Percentiles rank a stretch among this genome's conserved stretches.
phyloP scores from a whole-genome alignment of 2,329 filamentous ascomycete species.

The Trichoderma sp. region DNA sequence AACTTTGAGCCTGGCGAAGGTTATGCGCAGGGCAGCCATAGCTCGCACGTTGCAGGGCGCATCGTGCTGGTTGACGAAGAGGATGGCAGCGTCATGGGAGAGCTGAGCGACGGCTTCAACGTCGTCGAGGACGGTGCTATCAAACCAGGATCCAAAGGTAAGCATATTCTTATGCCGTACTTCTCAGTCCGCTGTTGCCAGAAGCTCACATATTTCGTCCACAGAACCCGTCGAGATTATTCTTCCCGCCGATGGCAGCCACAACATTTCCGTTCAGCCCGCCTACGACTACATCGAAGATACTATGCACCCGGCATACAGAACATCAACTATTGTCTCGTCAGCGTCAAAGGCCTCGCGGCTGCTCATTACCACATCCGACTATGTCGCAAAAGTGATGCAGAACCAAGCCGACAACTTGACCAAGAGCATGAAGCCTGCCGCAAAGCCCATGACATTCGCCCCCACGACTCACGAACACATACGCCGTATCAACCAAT shows the following conservation, averaged over 20 bases:
- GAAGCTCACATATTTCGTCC: not conserved
- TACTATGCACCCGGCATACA: conserved; percentile 87
- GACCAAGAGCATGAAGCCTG: conserved; percentile 75
- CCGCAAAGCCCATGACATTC: conserved; percentile 81
- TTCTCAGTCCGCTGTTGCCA: not conserved
- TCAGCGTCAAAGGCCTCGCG: conserved; percentile 86
- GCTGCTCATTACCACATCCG: conserved; percentile 84
- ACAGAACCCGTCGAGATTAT: conserved; percentile 75
- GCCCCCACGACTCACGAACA: conserved; percentile 78
- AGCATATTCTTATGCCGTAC: not conserved
- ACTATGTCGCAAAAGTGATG: conserved; percentile 74
- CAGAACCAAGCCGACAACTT: conserved; percentile 76
- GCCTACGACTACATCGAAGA: conserved; percentile 71
- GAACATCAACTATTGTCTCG: conserved; percentile 80
- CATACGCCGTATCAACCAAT: conserved; percentile 84
- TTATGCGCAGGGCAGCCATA: conserved; percentile 65
- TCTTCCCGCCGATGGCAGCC: conserved; percentile 64
- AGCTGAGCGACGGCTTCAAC: conserved; percentile 78
- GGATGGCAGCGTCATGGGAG: conserved; percentile 91
- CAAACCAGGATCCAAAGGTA: conserved; percentile 88
- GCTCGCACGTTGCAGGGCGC: conserved; percentile 56
- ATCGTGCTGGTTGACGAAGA: conserved; percentile 95
- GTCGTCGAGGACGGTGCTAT: conserved; percentile 74
- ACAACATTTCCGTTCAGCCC: conserved; percentile 65
- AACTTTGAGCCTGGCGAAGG: conserved; percentile 77